Evolutionary conservation across 1,284 basidiomycete genomes (phyloP).

Genomic region (Malassezia globosa): DNA sequence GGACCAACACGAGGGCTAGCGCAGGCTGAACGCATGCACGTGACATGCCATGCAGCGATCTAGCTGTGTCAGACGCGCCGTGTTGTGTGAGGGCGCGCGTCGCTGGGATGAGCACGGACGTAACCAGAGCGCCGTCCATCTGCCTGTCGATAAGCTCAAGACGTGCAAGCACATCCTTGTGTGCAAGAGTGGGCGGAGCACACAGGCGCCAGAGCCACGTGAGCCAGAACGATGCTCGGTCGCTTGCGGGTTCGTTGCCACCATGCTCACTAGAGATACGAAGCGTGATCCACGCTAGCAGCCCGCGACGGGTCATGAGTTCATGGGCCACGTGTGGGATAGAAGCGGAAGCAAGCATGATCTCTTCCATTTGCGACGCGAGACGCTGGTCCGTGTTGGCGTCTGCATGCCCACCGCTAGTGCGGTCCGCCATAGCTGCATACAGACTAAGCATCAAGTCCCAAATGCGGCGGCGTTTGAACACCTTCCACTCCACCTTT

Average conservation of each 20-base stretch:
- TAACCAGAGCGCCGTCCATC: slow-evolving; percentile 16
- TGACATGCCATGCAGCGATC: too few relatives aligned
- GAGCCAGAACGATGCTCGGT: slow-evolving; percentile 5
- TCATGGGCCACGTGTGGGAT: slow-evolving; percentile 23
- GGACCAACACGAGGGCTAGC: background rate
- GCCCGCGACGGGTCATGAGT: slow-evolving; percentile 21
- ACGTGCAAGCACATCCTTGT: background rate
- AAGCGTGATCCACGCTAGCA: slow-evolving; percentile 30
- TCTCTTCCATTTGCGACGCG: slow-evolving; percentile 6
- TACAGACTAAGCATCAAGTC: slow-evolving; percentile 69
- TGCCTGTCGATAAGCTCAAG: slow-evolving; percentile 21
- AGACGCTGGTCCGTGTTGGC: background rate
- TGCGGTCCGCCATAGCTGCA: slow-evolving; percentile 49
- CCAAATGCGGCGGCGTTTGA: slow-evolving; percentile 74
- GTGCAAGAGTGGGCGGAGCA: slow-evolving; percentile 9
- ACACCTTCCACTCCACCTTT: slow-evolving; percentile 65
- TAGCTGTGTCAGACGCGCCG: background rate
- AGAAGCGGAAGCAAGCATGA: slow-evolving; percentile 14
- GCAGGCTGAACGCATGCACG: background rate
- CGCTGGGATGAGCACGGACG: slow-evolving; percentile 8
- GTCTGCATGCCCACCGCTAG: slow-evolving; percentile 6
- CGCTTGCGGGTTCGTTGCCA: background rate
- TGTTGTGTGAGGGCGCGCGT: background rate
- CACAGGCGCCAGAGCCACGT: background rate
- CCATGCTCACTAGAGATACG: slow-evolving; percentile 17